phyloP scores from a whole-genome alignment of 2,329 filamentous ascomycete species.

The Stylonectria norvegica region DNA sequence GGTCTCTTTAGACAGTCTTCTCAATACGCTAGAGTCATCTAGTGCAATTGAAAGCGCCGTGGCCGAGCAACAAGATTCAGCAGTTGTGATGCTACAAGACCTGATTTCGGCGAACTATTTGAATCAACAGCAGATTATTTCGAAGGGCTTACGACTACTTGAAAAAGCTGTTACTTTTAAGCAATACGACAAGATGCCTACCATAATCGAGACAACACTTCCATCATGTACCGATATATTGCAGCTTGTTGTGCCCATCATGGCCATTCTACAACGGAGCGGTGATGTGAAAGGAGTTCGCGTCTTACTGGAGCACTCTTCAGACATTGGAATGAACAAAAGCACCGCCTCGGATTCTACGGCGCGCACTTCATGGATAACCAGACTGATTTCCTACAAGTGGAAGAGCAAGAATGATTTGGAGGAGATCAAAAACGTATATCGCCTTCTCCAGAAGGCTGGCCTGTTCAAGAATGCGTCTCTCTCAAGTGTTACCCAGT shows the following conservation, averaged over 20 bases:
- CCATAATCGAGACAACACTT: conserved; percentile 19
- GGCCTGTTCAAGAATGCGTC: conserved; percentile 25
- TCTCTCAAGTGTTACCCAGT: conserved; percentile 20
- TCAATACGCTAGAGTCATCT: conserved; percentile 11
- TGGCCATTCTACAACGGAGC: conserved; percentile 17
- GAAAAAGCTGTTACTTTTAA: conserved; percentile 14
- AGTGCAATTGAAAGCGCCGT: background rate
- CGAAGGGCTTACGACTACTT: conserved; percentile 25
- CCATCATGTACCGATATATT: conserved; percentile 23
- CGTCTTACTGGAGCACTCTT: conserved; percentile 14
- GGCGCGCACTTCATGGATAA: conserved; percentile 18
- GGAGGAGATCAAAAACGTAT: conserved; percentile 23
- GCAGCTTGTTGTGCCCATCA: conserved; percentile 19
- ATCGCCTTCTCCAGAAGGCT: conserved; percentile 26
- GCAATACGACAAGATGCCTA: conserved; percentile 15
- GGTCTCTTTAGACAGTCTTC: conserved; percentile 10
- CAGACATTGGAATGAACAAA: conserved; percentile 3
- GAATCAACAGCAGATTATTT: conserved; percentile 11
- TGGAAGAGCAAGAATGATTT: conserved; percentile 26
- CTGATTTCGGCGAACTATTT: conserved; percentile 14
- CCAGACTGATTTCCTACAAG: conserved; percentile 23
- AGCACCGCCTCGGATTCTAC: conserved; percentile 3
- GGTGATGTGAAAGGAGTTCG: conserved; percentile 15
- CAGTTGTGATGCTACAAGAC: conserved; percentile 15
- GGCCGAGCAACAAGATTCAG: conserved; percentile 10